Percentiles rank a stretch among this genome's conserved stretches.
Evolutionary conservation across 495 filamentous ascomycete species (phyloP).

Genomic region (Neurospora sp.): DNA sequence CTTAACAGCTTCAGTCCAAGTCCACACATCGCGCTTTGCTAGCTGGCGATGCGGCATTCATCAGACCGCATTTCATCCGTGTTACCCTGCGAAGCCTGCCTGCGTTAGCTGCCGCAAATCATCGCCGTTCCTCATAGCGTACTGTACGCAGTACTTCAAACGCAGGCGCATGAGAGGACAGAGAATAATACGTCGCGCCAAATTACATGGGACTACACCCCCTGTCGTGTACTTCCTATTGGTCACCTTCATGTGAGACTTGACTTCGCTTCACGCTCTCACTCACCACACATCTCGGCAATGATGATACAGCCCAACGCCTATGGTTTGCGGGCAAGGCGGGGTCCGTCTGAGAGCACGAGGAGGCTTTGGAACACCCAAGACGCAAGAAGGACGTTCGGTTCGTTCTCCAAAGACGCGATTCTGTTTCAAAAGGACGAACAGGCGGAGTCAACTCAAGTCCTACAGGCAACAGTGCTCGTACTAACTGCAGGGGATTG

Average conservation of each 20-base stretch:
- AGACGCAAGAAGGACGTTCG: neutral
- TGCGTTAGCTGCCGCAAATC: conserved; percentile 1
- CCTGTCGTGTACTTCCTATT: conserved; percentile 28
- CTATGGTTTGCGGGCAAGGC: conserved; percentile 17
- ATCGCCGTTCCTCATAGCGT: neutral
- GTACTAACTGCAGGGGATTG: neutral
- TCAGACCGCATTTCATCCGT: neutral
- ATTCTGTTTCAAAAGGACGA: conserved; percentile 3
- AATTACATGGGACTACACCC: conserved; percentile 29
- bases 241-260: conserved; percentile 21
- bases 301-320: conserved; percentile 13
- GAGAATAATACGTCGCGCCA: conserved; percentile 5
- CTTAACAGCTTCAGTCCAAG: neutral
- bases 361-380: conserved; percentile 5
- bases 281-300: conserved; percentile 26
- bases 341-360: conserved; percentile 17
- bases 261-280: conserved; percentile 18
- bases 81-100: neutral
- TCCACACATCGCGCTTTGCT: neutral
- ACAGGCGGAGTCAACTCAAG: neutral
- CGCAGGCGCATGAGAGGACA: neutral
- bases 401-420: neutral
- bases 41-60: neutral
- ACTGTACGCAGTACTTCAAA: neutral
- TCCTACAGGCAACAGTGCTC: neutral